phyloP scores from a whole-genome alignment of 495 filamentous ascomycete genomes.

The Baudoinia panamericana region DNA sequence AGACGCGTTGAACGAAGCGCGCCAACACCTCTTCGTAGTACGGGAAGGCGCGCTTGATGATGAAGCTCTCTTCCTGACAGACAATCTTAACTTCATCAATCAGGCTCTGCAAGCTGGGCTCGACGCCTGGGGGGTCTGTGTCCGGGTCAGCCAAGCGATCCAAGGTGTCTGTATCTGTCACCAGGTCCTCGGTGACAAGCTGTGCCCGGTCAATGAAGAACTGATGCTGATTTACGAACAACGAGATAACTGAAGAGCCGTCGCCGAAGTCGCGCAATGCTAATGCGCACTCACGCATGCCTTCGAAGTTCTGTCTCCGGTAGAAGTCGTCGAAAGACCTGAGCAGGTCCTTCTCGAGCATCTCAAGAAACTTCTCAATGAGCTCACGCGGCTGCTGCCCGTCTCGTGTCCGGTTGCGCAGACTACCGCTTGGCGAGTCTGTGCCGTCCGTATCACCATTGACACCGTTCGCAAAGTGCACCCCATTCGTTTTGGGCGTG shows the following conservation, averaged over 20 bases:
- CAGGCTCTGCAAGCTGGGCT: conserved; percentile 80
- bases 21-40: conserved; percentile 87
- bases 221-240: conserved; percentile 97
- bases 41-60: conserved; percentile 89
- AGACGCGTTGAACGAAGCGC: conserved; percentile 86
- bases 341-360: conserved; percentile 84
- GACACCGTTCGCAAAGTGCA: conserved; percentile 32
- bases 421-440: conserved; percentile 8
- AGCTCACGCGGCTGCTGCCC: conserved; percentile 45
- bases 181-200: conserved; percentile 81
- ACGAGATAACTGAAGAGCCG: conserved; percentile 80
- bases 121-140: conserved; percentile 75
- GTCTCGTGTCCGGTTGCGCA: background rate
- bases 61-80: conserved; percentile 92
- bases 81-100: conserved; percentile 88
- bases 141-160: conserved; percentile 90
- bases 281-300: conserved; percentile 76
- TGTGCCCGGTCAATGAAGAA: conserved; percentile 95
- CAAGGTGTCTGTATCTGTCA: conserved; percentile 62
- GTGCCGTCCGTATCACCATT: conserved; percentile 40
- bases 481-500: conserved; percentile 26
- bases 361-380: conserved; percentile 94
- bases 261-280: conserved; percentile 94
- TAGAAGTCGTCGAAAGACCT: conserved; percentile 97
- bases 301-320: conserved; percentile 80